A percentile compares a stretch with the other conserved stretches of the same genome.
phyloP scores from a whole-genome alignment of 2,329 filamentous ascomycete species.

The Paecilomyces sp. region DNA sequence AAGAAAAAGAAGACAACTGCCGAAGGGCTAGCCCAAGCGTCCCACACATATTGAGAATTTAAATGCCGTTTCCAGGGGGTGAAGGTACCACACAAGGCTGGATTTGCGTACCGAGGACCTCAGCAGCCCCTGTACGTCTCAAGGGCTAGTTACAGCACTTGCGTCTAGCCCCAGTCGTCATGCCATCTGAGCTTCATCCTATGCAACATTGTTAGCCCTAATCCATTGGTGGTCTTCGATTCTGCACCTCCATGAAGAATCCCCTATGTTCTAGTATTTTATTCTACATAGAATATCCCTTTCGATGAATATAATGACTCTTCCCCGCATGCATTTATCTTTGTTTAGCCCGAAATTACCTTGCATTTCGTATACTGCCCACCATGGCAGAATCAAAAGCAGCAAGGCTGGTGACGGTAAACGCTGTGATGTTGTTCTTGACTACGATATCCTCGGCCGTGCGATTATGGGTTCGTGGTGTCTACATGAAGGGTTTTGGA shows the following conservation, averaged over 20 bases:
- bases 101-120: background rate
- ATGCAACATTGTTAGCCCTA: background rate
- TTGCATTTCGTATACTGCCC: background rate
- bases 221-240: background rate
- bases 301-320: background rate
- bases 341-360: background rate
- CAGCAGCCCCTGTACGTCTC: background rate
- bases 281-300: background rate
- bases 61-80: background rate
- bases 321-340: background rate
- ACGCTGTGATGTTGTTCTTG: background rate
- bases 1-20: background rate
- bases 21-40: background rate
- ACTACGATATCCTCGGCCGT: background rate
- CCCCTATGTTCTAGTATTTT: background rate
- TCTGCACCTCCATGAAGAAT: background rate
- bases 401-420: background rate
- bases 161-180: background rate
- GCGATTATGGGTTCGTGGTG: background rate
- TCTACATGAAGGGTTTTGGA: background rate
- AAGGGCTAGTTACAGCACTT: background rate
- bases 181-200: background rate
- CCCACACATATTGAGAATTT: background rate
- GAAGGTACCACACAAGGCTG: slow-evolving; percentile 1
- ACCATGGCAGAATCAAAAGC: background rate